Conservation (phyloP, 2,329 filamentous ascomycete species). For the Cytospora schulzeri region DNA sequence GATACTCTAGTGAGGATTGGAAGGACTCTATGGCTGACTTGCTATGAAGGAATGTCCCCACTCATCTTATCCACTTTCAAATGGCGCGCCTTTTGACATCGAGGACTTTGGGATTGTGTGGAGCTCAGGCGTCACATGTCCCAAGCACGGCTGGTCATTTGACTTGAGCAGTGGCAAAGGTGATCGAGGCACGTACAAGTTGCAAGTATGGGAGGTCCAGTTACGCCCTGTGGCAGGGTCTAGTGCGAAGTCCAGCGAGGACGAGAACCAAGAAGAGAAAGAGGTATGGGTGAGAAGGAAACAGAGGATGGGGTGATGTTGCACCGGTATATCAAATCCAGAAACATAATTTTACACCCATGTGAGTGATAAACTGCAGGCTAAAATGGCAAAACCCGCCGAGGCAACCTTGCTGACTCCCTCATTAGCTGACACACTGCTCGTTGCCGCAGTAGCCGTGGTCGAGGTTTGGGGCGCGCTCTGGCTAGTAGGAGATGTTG, state of each 20-base stretch:
- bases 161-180: constrained; percentile 21
- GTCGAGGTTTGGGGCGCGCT: not conserved
- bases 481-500: not conserved
- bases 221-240: constrained; percentile 10
- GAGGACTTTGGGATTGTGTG: constrained; percentile 28
- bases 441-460: not conserved
- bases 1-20: not conserved
- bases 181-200: constrained; percentile 24
- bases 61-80: constrained; percentile 27
- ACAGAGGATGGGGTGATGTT: constrained; percentile 20
- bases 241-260: not conserved
- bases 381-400: not conserved
- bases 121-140: constrained; percentile 26
- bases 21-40: not conserved
- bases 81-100: constrained; percentile 26
- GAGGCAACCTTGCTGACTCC: not conserved
- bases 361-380: not conserved
- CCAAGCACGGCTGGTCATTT: constrained; percentile 27
- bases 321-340: not conserved
- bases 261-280: not conserved
- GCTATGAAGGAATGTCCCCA: constrained; percentile 22
- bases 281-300: constrained; percentile 29
- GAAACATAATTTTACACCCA: not conserved
- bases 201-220: constrained; percentile 27
- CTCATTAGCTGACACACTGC: not conserved